Evolutionary conservation across 2,329 filamentous ascomycete genomes (phyloP).

Genomic region (Ceratocystis ficicola): DNA sequence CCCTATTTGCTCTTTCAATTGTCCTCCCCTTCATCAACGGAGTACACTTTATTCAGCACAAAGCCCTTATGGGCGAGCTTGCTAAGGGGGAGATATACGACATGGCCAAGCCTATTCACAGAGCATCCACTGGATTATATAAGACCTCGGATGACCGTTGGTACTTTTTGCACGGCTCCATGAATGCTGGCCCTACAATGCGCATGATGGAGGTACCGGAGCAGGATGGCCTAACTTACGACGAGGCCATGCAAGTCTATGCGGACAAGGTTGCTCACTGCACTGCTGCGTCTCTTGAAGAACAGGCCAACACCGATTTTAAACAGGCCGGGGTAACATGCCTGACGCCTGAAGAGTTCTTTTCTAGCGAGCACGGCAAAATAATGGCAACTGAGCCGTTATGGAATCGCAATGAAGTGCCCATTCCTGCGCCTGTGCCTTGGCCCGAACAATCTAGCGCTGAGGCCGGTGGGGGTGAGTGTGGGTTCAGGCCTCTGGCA

Average conservation of each 20-base stretch:
- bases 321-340: constrained; percentile 27
- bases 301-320: constrained; percentile 24
- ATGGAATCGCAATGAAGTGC: constrained; percentile 21
- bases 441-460: constrained; percentile 12
- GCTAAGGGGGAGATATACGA: constrained; percentile 19
- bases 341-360: constrained; percentile 26
- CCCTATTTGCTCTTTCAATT: constrained; percentile 18
- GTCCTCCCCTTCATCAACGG: constrained; percentile 21
- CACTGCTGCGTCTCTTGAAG: constrained; percentile 24
- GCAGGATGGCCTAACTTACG: constrained; percentile 20
- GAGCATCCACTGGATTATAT: constrained; percentile 25
- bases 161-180: constrained; percentile 25
- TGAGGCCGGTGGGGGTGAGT: background rate
- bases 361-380: constrained; percentile 26
- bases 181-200: constrained; percentile 24
- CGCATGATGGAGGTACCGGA: constrained; percentile 23
- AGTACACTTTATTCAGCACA: constrained; percentile 23
- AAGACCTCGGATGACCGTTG: constrained; percentile 23
- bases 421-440: constrained; percentile 23
- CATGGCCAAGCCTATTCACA: constrained; percentile 26
- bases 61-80: constrained; percentile 25
- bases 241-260: constrained; percentile 25
- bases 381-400: constrained; percentile 23
- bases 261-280: constrained; percentile 24
- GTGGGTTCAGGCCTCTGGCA: constrained; percentile 31